phyloP scores from a whole-genome alignment of 2,329 filamentous ascomycete genomes.

The Alternaria sp. region DNA sequence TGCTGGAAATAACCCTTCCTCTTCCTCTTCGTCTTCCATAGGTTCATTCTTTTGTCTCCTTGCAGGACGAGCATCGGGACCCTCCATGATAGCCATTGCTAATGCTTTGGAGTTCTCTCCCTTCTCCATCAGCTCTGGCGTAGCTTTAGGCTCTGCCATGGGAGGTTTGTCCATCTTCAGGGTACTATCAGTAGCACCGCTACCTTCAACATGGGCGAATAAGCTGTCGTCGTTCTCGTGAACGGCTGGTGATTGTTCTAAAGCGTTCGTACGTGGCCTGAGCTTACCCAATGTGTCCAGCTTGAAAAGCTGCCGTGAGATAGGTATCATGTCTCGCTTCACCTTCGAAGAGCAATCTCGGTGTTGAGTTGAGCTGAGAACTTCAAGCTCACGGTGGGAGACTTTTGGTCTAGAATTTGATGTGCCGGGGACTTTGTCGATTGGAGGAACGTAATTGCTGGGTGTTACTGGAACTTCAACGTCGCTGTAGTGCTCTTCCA shows the following conservation, averaged over 20 bases:
- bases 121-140: neutral
- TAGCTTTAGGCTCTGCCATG: neutral
- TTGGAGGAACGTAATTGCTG: neutral
- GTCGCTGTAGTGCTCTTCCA: neutral
- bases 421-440: neutral
- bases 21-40: neutral
- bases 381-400: neutral
- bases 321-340: neutral
- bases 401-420: neutral
- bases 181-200: neutral
- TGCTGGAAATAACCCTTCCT: neutral
- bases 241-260: neutral
- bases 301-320: conserved; percentile 3
- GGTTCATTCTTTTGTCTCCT: neutral
- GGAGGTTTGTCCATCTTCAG: neutral
- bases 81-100: neutral
- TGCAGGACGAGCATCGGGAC: neutral
- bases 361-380: neutral
- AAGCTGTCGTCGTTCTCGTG: neutral
- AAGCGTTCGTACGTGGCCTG: neutral
- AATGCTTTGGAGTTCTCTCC: neutral
- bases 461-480: neutral
- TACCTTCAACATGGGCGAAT: neutral
- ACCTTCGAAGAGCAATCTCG: neutral
- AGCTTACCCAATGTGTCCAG: neutral